Percentiles rank a stretch among this genome's conserved stretches.
These are phyloP conservation scores for Phoma herbarum DNA, from an alignment of 2,329 filamentous ascomycete genomes.

Conservation along the genomic window DNA sequence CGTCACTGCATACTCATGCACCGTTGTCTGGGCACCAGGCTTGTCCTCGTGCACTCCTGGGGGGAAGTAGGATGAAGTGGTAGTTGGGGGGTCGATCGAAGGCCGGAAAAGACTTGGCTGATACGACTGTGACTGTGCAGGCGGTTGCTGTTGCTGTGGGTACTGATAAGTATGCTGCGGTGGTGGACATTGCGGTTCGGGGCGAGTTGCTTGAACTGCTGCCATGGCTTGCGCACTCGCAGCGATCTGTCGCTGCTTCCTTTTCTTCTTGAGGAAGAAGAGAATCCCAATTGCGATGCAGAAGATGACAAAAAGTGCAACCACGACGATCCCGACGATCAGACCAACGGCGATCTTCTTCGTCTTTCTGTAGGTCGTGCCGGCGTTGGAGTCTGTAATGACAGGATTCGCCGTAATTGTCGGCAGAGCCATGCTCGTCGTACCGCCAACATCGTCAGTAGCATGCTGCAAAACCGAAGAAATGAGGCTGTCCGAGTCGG, in stretches of 20 bases:
- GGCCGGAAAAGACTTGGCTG: slow-evolving; percentile 9
- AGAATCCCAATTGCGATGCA: slow-evolving; percentile 28
- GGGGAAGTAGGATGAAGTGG: slow-evolving; percentile 24
- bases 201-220: slow-evolving; percentile 25
- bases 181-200: slow-evolving; percentile 26
- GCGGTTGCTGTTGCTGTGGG: slow-evolving; percentile 16
- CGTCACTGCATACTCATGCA: slow-evolving; percentile 28
- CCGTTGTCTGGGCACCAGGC: slow-evolving; percentile 27
- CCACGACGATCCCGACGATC: slow-evolving; percentile 35
- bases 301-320: slow-evolving; percentile 29
- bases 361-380: slow-evolving; percentile 10
- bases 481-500: slow-evolving; percentile 17
- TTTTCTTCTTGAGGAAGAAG: slow-evolving; percentile 28
- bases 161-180: slow-evolving; percentile 19
- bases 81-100: slow-evolving; percentile 8
- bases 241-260: slow-evolving; percentile 30
- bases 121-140: neutral
- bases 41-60: slow-evolving; percentile 25
- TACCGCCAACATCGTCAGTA: slow-evolving; percentile 23
- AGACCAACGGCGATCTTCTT: slow-evolving; percentile 31
- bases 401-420: slow-evolving; percentile 29
- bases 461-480: slow-evolving; percentile 30
- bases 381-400: slow-evolving; percentile 4
- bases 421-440: slow-evolving; percentile 30
- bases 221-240: slow-evolving; percentile 29